Conservation (phyloP, 225 moss, liverwort and hornwort genomes). For the Lunularia cruciata region DNA sequence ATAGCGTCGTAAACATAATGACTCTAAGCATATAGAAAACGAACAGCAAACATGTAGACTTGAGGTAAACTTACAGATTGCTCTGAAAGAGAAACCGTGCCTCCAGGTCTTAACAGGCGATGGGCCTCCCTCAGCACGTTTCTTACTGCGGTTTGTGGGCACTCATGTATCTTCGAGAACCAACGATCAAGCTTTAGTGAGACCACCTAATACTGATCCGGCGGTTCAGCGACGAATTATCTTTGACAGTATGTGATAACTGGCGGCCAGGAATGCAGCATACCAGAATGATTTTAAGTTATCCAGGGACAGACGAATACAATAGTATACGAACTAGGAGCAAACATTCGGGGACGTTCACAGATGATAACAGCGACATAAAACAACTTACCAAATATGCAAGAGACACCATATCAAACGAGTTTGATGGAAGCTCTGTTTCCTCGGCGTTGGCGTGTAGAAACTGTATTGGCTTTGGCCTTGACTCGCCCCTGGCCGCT, state of each 20-base stretch:
- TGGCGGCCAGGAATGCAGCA: too few relatives aligned
- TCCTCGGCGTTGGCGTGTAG: slow-evolving; percentile 84
- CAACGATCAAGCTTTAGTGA: slow-evolving; percentile 21
- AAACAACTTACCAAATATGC: slow-evolving; percentile 66
- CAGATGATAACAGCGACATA: too few relatives aligned
- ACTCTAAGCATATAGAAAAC: not conserved
- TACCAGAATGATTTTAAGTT: not conserved
- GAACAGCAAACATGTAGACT: not conserved
- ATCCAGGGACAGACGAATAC: not conserved
- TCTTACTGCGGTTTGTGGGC: slow-evolving; percentile 57
- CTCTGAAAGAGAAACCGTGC: slow-evolving; percentile 79
- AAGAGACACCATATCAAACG: slow-evolving; percentile 72
- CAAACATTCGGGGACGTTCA: too few relatives aligned
- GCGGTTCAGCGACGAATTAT: too few relatives aligned
- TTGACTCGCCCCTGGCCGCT: slow-evolving; percentile 25
- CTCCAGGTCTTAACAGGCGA: slow-evolving; percentile 82
- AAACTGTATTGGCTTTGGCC: slow-evolving; percentile 55
- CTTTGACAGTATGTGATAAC: too few relatives aligned
- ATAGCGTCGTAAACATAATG: not conserved
- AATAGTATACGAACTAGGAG: not conserved
- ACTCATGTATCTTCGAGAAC: slow-evolving; percentile 67
- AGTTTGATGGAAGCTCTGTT: slow-evolving; percentile 60
- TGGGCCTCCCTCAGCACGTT: slow-evolving; percentile 70
- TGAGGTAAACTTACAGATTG: slow-evolving; percentile 53
- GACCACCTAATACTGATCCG: too few relatives aligned